These are phyloP conservation scores for Meyerozyma smithsonii DNA, from an alignment of 1,139 yeast species.

Conservation along the genomic window DNA sequence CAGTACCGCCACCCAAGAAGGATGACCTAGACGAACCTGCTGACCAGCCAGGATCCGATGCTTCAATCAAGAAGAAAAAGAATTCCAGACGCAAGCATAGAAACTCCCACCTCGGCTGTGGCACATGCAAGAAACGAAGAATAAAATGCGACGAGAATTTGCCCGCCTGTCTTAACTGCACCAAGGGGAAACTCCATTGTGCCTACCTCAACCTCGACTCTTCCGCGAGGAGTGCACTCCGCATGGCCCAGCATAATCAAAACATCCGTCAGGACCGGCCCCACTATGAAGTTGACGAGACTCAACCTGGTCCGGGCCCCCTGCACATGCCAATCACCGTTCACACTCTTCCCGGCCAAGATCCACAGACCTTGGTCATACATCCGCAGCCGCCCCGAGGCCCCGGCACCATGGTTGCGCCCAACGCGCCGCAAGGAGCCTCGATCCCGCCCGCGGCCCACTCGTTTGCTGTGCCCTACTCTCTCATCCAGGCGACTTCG, in stretches of 20 bases:
- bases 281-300: slow-evolving; percentile 7
- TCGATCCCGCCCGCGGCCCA: neutral
- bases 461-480: slow-evolving; percentile 14
- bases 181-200: slow-evolving; percentile 53
- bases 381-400: neutral
- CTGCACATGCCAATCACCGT: slow-evolving; percentile 6
- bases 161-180: slow-evolving; percentile 58
- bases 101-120: slow-evolving; percentile 61
- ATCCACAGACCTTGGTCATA: neutral
- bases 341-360: slow-evolving; percentile 6
- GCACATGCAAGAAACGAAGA: slow-evolving; percentile 61
- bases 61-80: slow-evolving; percentile 22
- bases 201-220: slow-evolving; percentile 50
- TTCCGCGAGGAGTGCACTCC: slow-evolving; percentile 45
- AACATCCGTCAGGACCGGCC: slow-evolving; percentile 29
- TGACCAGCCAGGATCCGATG: slow-evolving; percentile 3
- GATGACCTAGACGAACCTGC: slow-evolving; percentile 3
- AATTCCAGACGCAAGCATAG: slow-evolving; percentile 57
- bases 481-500: slow-evolving; percentile 11
- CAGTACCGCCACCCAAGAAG: slow-evolving; percentile 27
- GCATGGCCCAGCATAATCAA: slow-evolving; percentile 49
- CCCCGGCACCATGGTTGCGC: slow-evolving; percentile 3
- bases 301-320: slow-evolving; percentile 6
- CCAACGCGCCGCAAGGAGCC: neutral
- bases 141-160: slow-evolving; percentile 65